Conservation (phyloP, 176 grass and related monocot genomes). For the Cenchrus americanus region DNA sequence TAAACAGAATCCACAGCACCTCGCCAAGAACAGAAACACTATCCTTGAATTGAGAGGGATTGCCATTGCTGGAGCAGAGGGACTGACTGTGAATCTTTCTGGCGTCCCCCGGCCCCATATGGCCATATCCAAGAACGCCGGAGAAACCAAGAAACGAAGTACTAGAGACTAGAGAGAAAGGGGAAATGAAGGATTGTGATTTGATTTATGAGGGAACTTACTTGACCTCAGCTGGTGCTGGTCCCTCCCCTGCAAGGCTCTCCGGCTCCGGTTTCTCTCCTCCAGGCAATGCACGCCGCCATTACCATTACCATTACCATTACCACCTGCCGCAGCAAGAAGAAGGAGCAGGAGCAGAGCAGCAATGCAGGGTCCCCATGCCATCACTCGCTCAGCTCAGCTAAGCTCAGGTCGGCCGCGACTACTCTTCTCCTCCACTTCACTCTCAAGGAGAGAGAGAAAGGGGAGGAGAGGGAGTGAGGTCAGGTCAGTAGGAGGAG, state of each 20-base stretch:
- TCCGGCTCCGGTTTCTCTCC: neutral
- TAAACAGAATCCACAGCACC: neutral
- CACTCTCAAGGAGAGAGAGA: neutral
- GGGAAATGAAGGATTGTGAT: neutral
- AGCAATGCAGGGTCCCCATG: constrained; percentile 42
- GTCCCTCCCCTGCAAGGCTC: constrained; percentile 29
- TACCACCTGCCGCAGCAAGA: neutral
- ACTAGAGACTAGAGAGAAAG: too few species aligned
- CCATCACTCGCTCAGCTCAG: constrained; percentile 6
- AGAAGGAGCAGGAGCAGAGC: constrained; percentile 29
- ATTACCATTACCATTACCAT: too few species aligned
- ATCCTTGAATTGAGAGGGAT: neutral
- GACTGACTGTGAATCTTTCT: neutral
- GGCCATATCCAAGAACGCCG: constrained; percentile 1
- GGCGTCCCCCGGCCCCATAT: neutral
- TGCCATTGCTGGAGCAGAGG: constrained; percentile 13
- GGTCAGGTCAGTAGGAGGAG: neutral
- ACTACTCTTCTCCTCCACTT: constrained; percentile 1
- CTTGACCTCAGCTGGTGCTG: constrained; percentile 59
- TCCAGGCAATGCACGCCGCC: constrained; percentile 48
- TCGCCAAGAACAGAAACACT: constrained; percentile 9
- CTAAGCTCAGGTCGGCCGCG: neutral
- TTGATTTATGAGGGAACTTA: constrained; percentile 35
- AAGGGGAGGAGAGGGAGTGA: too few species aligned
- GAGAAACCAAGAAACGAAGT: neutral